Base-by-base conservation (phyloP, 805 yeast genomes). In the Metschnikowia lunata region DNA sequence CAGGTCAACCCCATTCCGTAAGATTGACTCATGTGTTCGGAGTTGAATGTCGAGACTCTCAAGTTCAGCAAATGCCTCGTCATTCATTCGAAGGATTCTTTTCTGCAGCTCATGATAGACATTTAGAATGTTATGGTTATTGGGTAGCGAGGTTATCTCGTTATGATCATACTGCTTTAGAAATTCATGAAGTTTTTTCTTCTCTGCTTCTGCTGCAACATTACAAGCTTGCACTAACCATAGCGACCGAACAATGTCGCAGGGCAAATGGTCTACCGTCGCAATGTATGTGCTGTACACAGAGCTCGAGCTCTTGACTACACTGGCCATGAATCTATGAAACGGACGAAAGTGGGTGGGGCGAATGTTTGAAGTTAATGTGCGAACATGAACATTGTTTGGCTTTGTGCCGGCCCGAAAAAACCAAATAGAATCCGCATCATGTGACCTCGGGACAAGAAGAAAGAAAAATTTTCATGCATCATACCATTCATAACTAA, bases 181-280 rank as follows among this genome's bases (percentile, higher is more conserved):
- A 23, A 56, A 33, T 7, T 47, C 46, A 38, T 61, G 47, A 26
- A 64, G 48, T 36, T 46, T 49, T 1, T 50, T 50, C 45, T 54
- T 54, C 34, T 48, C 51, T 31, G 60, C 58, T 23, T 56, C 59
- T 3, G 61, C 55, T 8, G 55, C 40, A 15, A 67, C 51, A 42
- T 70, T 71, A 40, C 69, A 60, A 11, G 64, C 51, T 42, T 71
- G 76, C 3, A 71, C 60, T 13, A 69, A 52, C 76, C 76, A 71
- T 8, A 70, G 52, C 8, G 73, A 66, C 38, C 76, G 64, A 34
- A 70, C 60, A 4, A 71, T 56, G 44, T 71, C 76, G 43, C 74
- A 63, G 26, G 76, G 75, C 31, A 71, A 56, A 47, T 71, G 76
- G 46, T 71, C 76, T 8, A 70, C 58, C 5, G 74, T 69, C 18